A percentile compares a stretch with the other conserved stretches of the same genome.
phyloP scores from a whole-genome alignment of 2,329 filamentous ascomycete genomes.

The Penicillium sp. region DNA sequence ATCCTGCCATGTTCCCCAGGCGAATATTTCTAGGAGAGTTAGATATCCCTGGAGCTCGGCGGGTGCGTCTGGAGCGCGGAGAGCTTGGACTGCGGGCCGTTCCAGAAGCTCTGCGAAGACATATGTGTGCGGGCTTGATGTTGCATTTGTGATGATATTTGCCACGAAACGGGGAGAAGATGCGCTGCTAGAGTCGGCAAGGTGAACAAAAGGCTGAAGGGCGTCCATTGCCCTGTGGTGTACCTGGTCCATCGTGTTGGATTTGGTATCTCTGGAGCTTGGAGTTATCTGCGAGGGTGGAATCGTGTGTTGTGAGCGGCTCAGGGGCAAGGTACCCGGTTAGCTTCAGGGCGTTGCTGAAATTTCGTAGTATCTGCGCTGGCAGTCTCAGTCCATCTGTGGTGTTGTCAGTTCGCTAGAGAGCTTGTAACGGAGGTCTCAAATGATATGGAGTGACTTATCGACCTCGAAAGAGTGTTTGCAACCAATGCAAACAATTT shows the following conservation, averaged over 20 bases:
- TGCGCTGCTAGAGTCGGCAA: conserved; percentile 77
- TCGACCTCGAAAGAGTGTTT: background rate
- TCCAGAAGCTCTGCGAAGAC: conserved; percentile 93
- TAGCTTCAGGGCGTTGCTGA: background rate
- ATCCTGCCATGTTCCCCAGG: conserved; percentile 84
- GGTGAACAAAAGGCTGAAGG: conserved; percentile 82
- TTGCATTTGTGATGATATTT: conserved; percentile 85
- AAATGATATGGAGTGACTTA: background rate
- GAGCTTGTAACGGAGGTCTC: background rate
- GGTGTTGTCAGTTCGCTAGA: background rate
- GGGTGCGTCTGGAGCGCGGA: conserved; percentile 59
- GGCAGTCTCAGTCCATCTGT: background rate
- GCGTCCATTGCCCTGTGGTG: conserved; percentile 62
- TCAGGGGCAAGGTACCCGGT: background rate
- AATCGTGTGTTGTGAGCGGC: background rate
- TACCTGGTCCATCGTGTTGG: conserved; percentile 49
- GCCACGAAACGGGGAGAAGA: conserved; percentile 79
- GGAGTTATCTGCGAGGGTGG: background rate
- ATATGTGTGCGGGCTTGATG: conserved; percentile 85
- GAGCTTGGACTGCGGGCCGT: conserved; percentile 75
- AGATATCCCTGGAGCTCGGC: conserved; percentile 68
- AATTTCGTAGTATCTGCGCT: background rate
- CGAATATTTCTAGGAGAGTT: conserved; percentile 82
- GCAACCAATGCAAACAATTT: background rate
- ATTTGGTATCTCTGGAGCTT: background rate